Evolutionary conservation across 768 basidiomycete genomes (phyloP).

Genomic region (Holtermannia corniformis): DNA sequence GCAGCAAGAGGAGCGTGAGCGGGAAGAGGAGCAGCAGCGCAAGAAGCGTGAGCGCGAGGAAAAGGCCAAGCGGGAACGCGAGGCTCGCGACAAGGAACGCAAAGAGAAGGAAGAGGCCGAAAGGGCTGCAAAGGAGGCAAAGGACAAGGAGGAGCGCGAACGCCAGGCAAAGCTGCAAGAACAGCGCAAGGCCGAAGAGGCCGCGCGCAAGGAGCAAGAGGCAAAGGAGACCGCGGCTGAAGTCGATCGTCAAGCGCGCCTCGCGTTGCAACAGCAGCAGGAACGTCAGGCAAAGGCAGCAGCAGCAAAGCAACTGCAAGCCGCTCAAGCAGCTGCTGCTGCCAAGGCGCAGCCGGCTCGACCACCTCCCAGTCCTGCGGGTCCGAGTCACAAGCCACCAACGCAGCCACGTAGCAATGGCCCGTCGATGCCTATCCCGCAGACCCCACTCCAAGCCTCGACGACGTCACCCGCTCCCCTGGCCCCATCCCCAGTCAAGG

Average conservation of each 20-base stretch:
- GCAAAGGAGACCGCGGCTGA: constrained; percentile 23
- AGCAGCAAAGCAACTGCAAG: constrained; percentile 19
- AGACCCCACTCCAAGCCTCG: neutral
- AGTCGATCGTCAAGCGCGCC: constrained; percentile 6
- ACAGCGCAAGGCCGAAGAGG: constrained; percentile 18
- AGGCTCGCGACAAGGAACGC: constrained; percentile 42
- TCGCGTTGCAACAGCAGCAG: constrained; percentile 4
- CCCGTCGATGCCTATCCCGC: neutral
- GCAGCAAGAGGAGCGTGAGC: constrained; percentile 41
- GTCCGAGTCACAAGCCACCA: neutral
- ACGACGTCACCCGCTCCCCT: neutral
- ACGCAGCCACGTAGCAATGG: neutral
- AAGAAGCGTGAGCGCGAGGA: constrained; percentile 46
- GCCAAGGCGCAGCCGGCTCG: constrained; percentile 12
- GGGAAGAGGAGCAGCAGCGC: constrained; percentile 62
- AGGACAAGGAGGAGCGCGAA: constrained; percentile 54
- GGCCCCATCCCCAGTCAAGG: neutral
- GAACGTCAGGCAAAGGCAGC: constrained; percentile 19
- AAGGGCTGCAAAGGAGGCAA: constrained; percentile 48
- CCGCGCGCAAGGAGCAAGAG: constrained; percentile 37
- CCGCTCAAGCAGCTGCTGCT: constrained; percentile 13
- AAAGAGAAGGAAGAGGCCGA: constrained; percentile 61
- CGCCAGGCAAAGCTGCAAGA: constrained; percentile 46
- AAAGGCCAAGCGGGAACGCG: constrained; percentile 37
- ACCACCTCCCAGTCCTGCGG: neutral